Evolutionary conservation across 345 rosid genomes (phyloP).

Genomic region (Erodium maritimum): DNA sequence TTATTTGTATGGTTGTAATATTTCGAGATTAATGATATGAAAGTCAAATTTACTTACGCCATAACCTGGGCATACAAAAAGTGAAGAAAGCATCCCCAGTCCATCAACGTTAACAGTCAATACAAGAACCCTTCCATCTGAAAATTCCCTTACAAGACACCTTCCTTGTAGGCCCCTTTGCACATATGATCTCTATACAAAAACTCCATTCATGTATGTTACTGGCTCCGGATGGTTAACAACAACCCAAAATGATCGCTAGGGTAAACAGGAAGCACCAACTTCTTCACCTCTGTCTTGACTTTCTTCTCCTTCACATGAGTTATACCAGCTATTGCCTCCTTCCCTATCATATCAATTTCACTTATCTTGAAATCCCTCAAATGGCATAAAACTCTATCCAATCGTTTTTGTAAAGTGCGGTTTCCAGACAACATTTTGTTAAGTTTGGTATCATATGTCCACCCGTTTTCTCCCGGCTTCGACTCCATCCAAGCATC

Average conservation of each 20-base stretch:
- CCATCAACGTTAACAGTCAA: too few species aligned
- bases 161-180: too few species aligned
- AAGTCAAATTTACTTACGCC: too few species aligned
- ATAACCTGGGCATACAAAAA: too few species aligned
- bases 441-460: conserved; percentile 86
- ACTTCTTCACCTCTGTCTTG: conserved; percentile 36
- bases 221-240: conserved; percentile 39
- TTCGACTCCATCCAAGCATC: conserved; percentile 73
- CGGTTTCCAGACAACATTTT: conserved; percentile 78
- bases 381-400: conserved; percentile 58
- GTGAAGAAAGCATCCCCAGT: too few species aligned
- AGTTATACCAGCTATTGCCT: conserved; percentile 58
- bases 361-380: conserved; percentile 46
- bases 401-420: conserved; percentile 56
- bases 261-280: conserved; percentile 88
- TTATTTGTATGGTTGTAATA: too few species aligned
- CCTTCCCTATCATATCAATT: conserved; percentile 80
- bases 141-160: too few species aligned
- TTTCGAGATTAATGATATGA: too few species aligned
- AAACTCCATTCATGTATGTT: too few species aligned
- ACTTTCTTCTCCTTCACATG: conserved; percentile 74
- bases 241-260: conserved; percentile 94
- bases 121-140: too few species aligned
- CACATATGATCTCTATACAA: too few species aligned
- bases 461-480: conserved; percentile 66